phyloP scores from a whole-genome alignment of 371 early-diverging fungal species.

The Choanephora cucurbitarum region DNA sequence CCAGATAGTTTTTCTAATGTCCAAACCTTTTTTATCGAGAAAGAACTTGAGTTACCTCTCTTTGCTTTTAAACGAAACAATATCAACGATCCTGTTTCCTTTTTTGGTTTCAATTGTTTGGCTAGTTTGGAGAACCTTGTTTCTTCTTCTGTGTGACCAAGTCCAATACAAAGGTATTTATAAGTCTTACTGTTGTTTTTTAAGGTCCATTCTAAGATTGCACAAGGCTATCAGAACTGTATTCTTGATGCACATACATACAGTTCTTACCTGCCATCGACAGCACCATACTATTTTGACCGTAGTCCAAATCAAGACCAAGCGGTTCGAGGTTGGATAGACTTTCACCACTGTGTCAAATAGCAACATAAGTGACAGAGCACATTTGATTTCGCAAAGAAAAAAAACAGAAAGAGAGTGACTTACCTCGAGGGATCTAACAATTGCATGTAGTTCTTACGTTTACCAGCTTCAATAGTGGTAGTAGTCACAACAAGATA shows the following conservation, averaged over 20 bases:
- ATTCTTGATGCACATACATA: too few relatives aligned
- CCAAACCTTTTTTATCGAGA: conserved; percentile 34
- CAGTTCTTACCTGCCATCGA: conserved; percentile 23
- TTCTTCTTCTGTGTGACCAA: conserved; percentile 28
- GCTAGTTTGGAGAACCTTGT: conserved; percentile 8
- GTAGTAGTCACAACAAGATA: conserved; percentile 21
- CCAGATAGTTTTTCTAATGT: conserved; percentile 34
- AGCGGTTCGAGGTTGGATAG: conserved; percentile 18
- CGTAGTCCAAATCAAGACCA: conserved; percentile 12
- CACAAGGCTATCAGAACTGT: too few relatives aligned
- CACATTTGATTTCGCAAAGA: too few relatives aligned
- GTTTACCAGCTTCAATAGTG: conserved; percentile 5
- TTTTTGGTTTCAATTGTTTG: conserved; percentile 7
- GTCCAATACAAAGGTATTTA: conserved; percentile 44
- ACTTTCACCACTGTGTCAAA: conserved; percentile 20
- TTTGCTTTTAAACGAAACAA: conserved; percentile 38
- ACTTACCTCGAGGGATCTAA: conserved; percentile 21
- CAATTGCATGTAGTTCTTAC: conserved; percentile 19
- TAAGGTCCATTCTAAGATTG: conserved; percentile 41
- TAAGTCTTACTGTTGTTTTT: conserved; percentile 26
- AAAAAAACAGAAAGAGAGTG: background rate
- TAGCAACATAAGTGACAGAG: background rate
- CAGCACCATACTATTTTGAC: conserved; percentile 22
- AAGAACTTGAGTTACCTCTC: conserved; percentile 4
- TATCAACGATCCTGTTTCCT: conserved; percentile 35